These are phyloP conservation scores for Malassezia pachydermatis DNA, from an alignment of 1,284 basidiomycete genomes.

Conservation along the genomic window DNA sequence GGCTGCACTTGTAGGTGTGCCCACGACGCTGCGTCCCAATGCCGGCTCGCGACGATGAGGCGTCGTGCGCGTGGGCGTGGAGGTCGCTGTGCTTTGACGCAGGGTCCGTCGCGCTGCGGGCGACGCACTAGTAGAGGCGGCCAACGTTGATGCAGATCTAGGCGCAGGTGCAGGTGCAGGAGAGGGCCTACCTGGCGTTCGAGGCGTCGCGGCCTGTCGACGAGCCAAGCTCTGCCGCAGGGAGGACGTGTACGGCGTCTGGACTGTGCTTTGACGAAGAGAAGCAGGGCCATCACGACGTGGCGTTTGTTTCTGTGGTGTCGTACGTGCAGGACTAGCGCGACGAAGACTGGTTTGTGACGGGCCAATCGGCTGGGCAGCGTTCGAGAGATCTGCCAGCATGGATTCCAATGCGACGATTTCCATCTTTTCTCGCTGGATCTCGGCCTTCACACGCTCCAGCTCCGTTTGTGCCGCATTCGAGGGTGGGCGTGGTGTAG, in stretches of 20 bases:
- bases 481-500: not conserved
- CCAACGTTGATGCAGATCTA: too few species aligned
- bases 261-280: too few species aligned
- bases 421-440: constrained; percentile 42
- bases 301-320: too few species aligned
- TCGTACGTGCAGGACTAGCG: too few species aligned
- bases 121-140: too few species aligned
- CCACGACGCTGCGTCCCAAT: not conserved
- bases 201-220: not conserved
- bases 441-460: constrained; percentile 20
- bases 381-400: constrained; percentile 9
- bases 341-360: not conserved
- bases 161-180: not conserved
- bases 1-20: not conserved
- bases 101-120: not conserved
- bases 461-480: constrained; percentile 9
- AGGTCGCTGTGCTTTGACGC: not conserved
- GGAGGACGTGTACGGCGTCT: not conserved
- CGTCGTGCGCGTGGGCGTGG: not conserved
- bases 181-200: not conserved
- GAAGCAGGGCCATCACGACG: too few species aligned
- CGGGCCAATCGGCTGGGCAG: not conserved
- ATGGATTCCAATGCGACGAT: constrained; percentile 43
- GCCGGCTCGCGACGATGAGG: not conserved
- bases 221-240: not conserved